A percentile compares a stretch with the other conserved stretches of the same genome.
phyloP scores from a whole-genome alignment of 23 red algal genomes.

The Agarophyton chilense region DNA sequence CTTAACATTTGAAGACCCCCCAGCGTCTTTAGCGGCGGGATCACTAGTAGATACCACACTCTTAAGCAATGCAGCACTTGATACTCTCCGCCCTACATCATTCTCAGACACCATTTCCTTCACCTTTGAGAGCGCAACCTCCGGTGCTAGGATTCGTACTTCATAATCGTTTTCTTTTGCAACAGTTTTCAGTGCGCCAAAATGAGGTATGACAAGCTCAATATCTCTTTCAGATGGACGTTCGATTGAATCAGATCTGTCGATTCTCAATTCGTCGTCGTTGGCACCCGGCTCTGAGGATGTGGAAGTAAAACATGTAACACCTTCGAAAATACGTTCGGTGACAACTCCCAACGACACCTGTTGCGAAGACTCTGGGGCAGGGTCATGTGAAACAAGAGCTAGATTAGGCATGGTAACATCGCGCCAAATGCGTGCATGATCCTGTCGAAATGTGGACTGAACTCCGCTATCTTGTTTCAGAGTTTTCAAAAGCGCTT shows the following conservation, averaged over 20 bases:
- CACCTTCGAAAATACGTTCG: conserved; percentile 67
- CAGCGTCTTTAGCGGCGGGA: not conserved
- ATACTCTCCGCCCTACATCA: not conserved
- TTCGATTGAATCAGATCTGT: conserved; percentile 15
- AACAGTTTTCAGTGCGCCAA: conserved; percentile 3
- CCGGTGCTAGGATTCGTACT: conserved; percentile 47
- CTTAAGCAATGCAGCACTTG: not conserved
- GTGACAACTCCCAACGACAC: conserved; percentile 48
- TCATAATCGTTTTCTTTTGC: conserved; percentile 11
- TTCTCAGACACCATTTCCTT: conserved; percentile 39
- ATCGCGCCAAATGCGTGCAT: conserved; percentile 66
- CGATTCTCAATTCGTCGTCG: conserved; percentile 24
- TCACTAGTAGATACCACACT: not conserved
- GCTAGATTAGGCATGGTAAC: conserved; percentile 69
- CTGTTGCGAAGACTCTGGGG: not conserved
- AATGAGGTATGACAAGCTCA: conserved; percentile 6
- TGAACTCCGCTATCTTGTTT: conserved; percentile 8
- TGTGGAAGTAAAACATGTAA: conserved; percentile 59
- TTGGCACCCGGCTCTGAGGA: not conserved
- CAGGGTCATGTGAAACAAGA: conserved; percentile 1
- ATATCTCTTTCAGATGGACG: not conserved
- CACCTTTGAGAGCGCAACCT: conserved; percentile 37
- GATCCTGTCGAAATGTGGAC: conserved; percentile 52
- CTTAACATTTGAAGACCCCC: too few relatives aligned
- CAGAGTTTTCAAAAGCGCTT: not conserved